These are phyloP conservation scores for Gastrodia elata DNA, from an alignment of 106 monocot genomes.

Conservation along the genomic window DNA sequence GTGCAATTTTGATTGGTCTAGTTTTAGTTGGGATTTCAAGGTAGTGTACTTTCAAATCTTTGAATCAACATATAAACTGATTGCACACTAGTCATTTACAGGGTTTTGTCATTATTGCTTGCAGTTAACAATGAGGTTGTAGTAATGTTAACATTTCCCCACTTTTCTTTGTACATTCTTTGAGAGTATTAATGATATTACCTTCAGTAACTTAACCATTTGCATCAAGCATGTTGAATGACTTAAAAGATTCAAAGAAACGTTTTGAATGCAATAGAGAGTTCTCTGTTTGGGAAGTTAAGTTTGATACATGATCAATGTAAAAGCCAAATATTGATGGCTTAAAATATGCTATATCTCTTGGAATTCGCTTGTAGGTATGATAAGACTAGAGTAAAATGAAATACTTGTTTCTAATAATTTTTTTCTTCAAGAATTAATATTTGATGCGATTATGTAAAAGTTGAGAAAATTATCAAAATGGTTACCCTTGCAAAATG, in stretches of 20 bases:
- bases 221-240: not conserved
- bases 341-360: not conserved
- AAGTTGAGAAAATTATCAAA: too few relatives aligned
- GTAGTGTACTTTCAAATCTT: not conserved
- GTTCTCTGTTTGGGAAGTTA: not conserved
- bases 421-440: too few relatives aligned
- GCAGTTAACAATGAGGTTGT: not conserved
- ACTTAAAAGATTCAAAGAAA: not conserved
- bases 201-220: not conserved
- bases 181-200: not conserved
- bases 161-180: not conserved
- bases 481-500: too few relatives aligned
- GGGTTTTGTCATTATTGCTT: not conserved
- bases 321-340: not conserved
- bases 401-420: not conserved
- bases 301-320: not conserved
- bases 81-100: not conserved
- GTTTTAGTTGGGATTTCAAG: not conserved
- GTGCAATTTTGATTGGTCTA: not conserved
- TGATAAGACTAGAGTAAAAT: not conserved
- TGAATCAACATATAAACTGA: not conserved
- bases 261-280: not conserved
- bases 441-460: too few relatives aligned
- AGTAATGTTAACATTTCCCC: not conserved
- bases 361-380: not conserved